Conservation (phyloP, 1,139 yeast genomes). For the Yamadazyma friedrichii region DNA sequence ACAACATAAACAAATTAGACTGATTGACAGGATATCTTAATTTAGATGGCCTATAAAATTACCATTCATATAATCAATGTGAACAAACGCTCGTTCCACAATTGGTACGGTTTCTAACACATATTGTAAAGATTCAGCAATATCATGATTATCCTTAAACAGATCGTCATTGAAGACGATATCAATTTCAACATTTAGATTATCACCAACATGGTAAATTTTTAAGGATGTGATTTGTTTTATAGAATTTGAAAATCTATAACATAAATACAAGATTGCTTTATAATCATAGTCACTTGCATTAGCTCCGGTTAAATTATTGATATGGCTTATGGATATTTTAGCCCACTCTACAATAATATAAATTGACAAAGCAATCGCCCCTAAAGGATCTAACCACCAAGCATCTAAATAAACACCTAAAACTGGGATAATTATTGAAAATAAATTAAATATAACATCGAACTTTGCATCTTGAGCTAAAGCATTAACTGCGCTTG, state of each 20-base stretch:
- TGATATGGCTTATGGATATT: conserved; percentile 70
- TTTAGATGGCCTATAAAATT: conserved; percentile 50
- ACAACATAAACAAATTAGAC: too few relatives aligned
- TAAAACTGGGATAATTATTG: conserved; percentile 64
- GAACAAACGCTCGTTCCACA: conserved; percentile 82
- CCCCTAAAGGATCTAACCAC: conserved; percentile 77
- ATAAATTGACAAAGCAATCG: conserved; percentile 59
- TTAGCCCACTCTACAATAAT: conserved; percentile 62
- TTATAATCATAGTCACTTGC: conserved; percentile 65
- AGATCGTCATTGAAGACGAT: conserved; percentile 55
- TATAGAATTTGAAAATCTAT: conserved; percentile 69
- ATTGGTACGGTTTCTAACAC: conserved; percentile 74
- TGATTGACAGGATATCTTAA: not conserved
- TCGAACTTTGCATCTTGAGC: conserved; percentile 85
- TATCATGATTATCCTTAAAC: conserved; percentile 71
- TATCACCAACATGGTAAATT: conserved; percentile 79
- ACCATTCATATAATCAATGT: conserved; percentile 66
- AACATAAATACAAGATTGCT: conserved; percentile 63
- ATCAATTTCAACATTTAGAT: conserved; percentile 75
- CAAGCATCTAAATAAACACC: conserved; percentile 54
- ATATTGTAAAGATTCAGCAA: conserved; percentile 79
- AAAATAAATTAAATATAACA: conserved; percentile 66
- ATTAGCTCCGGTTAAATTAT: conserved; percentile 71
- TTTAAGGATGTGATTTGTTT: conserved; percentile 63
- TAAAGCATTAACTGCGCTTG: conserved; percentile 72